These are phyloP conservation scores for Globisporangium paroecandrum DNA, from an alignment of 352 stramenopile genomes.

Conservation along the genomic window DNA sequence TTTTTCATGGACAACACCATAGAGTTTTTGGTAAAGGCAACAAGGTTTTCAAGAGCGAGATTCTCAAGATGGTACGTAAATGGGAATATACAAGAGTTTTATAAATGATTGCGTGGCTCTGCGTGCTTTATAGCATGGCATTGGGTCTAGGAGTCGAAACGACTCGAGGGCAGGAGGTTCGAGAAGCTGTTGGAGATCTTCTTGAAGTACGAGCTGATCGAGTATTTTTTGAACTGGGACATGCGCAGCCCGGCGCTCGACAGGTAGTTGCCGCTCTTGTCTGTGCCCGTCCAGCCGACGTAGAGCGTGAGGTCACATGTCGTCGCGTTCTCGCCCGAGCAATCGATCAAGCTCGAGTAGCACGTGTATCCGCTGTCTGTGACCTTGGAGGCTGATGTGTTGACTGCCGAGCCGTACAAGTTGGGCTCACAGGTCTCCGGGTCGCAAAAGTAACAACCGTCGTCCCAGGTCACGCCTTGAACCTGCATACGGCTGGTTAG, in stretches of 20 bases:
- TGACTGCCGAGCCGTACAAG: slow-evolving; percentile 49
- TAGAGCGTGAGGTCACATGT: slow-evolving; percentile 73
- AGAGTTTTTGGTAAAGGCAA: not conserved
- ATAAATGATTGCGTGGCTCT: not conserved
- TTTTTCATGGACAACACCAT: not conserved
- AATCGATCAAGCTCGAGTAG: slow-evolving; percentile 40
- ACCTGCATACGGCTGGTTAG: slow-evolving; percentile 22
- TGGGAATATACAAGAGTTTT: slow-evolving; percentile 6
- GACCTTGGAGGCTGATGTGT: slow-evolving; percentile 43
- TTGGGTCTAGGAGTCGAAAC: slow-evolving; percentile 30
- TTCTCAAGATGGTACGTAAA: not conserved
- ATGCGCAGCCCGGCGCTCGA: slow-evolving; percentile 72
- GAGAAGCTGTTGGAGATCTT: slow-evolving; percentile 57
- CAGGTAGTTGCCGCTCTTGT: slow-evolving; percentile 75
- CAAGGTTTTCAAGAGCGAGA: not conserved
- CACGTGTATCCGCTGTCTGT: slow-evolving; percentile 59
- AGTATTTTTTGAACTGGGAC: slow-evolving; percentile 84
- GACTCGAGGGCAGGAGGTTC: slow-evolving; percentile 41
- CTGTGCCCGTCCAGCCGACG: slow-evolving; percentile 76
- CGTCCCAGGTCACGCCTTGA: slow-evolving; percentile 78
- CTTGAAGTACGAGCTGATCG: slow-evolving; percentile 72
- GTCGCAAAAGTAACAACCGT: slow-evolving; percentile 76
- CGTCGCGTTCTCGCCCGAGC: slow-evolving; percentile 35
- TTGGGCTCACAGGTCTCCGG: slow-evolving; percentile 61
- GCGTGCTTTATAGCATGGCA: not conserved